Conservation (phyloP, 148 eudicot genomes). For the Camellia granthamiana region DNA sequence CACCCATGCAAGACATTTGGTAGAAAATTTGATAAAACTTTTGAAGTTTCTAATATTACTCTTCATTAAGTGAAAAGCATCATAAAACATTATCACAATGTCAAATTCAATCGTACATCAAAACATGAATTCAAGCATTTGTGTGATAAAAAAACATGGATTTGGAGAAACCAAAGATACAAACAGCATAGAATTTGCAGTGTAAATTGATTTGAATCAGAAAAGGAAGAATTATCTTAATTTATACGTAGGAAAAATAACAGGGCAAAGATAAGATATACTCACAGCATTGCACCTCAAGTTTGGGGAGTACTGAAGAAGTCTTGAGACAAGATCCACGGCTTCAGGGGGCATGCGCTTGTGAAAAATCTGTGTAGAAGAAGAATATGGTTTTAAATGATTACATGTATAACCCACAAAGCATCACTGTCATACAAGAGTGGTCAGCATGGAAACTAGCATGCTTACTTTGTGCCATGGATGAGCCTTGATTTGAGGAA, state of each 20-base stretch:
- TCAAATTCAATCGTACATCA: no score
- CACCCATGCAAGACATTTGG: no score
- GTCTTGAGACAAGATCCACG: slow-evolving; percentile 47
- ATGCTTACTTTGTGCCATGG: slow-evolving; percentile 40
- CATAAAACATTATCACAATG: no score
- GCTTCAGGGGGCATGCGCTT: slow-evolving; percentile 47
- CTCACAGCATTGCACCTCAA: slow-evolving; percentile 47
- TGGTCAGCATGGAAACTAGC: neutral
- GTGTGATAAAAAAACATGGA: neutral
- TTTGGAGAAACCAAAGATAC: neutral
- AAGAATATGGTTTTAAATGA: neutral
- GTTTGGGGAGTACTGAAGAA: slow-evolving; percentile 49
- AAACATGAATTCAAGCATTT: neutral
- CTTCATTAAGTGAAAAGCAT: no score
- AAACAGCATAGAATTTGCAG: neutral
- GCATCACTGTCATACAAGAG: neutral
- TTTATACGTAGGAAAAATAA: neutral
- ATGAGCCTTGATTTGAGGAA: slow-evolving; percentile 38
- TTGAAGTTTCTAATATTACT: no score
- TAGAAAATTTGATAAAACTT: no score
- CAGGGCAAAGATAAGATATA: neutral
- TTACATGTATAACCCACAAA: neutral
- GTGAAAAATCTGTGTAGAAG: slow-evolving; percentile 32
- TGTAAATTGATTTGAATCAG: neutral
- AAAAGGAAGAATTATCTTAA: neutral